These are phyloP conservation scores for Melaleuca quinquenervia DNA, from an alignment of 345 rosid genomes.

Conservation along the genomic window DNA sequence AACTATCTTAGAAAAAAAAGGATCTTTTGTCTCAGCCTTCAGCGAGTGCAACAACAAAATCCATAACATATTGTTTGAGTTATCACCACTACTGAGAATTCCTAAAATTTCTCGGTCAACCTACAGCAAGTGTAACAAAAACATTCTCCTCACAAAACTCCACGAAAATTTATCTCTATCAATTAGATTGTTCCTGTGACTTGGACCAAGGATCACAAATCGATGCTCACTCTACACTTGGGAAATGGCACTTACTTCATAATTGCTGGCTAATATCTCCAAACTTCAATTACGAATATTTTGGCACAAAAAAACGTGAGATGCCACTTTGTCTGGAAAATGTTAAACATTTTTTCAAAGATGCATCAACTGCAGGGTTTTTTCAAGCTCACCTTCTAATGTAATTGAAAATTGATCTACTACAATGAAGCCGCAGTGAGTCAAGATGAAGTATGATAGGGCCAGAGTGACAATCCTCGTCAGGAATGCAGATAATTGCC, in stretches of 20 bases:
- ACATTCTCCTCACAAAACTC: not conserved
- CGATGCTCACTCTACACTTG: not conserved
- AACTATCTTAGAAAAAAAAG: not conserved
- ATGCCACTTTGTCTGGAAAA: not conserved
- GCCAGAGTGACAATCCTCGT: slow-evolving; percentile 66
- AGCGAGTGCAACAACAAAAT: not conserved
- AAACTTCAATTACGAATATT: not conserved
- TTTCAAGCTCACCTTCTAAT: slow-evolving; percentile 57
- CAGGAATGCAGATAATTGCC: slow-evolving; percentile 81
- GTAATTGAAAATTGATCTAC: slow-evolving; percentile 45
- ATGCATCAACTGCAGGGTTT: not conserved
- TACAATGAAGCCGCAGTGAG: slow-evolving; percentile 66
- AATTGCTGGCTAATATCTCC: not conserved
- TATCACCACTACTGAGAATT: not conserved
- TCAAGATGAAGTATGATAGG: slow-evolving; percentile 85
- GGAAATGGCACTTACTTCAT: not conserved
- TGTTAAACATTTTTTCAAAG: not conserved
- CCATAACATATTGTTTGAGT: not conserved
- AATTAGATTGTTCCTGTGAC: not conserved
- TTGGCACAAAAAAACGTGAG: not conserved
- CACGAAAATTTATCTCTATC: not conserved
- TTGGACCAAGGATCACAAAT: not conserved
- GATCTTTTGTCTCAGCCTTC: not conserved
- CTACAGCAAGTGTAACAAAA: not conserved
- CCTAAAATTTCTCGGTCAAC: not conserved